Evolutionary conservation across 495 filamentous ascomycete genomes (phyloP), one percentile per base, ranked within the genome.

Genomic region (Lophium mytilinum): DNA sequence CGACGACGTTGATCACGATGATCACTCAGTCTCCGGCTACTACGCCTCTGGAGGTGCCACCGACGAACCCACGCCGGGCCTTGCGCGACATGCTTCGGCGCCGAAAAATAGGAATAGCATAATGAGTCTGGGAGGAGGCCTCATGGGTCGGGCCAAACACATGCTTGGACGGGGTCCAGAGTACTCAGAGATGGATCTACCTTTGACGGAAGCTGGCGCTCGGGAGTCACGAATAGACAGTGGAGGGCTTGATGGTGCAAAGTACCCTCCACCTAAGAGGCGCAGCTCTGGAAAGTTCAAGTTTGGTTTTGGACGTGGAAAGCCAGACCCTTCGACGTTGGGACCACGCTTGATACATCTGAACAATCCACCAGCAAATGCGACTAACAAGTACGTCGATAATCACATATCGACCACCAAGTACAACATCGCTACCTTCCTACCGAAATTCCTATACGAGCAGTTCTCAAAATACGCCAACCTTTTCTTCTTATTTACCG

Each of bases 391-490:
- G 68, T 96, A 91, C 72, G 79, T 91, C 56, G 87, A 92, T 78
- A 99, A 99, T 69, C 88, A 96, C 69, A 86, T 99, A 45, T 96
- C 92, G 7, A 99, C 94, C 2, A 85, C 94, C 62, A 99, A 99
- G 69, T 99, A 99, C 79, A 99, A 97, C 70, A 64, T 91, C 66
- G 78, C 87, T 50, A 96, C 89, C n/a, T 97, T 97, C 71, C 66
- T 96, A 30, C 92, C 93, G 47, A 99, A 99, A 72, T 99, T 99
- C 75, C 76, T 99, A 18, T 94, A 90, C 72, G 94, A 99, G 67
- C 94, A 99, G 72, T 99, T 99, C 76, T 95, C 90, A 49, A 99
- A 96, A 74, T 96, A 95, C 73, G 94, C 93, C 73, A 99, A 99
- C 69, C 69, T 99, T 61, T 99, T 99, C 78, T 99, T 99, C 85